phyloP scores from a whole-genome alignment of 2,329 filamentous ascomycete genomes.

The Stemphylium lycopersici region DNA sequence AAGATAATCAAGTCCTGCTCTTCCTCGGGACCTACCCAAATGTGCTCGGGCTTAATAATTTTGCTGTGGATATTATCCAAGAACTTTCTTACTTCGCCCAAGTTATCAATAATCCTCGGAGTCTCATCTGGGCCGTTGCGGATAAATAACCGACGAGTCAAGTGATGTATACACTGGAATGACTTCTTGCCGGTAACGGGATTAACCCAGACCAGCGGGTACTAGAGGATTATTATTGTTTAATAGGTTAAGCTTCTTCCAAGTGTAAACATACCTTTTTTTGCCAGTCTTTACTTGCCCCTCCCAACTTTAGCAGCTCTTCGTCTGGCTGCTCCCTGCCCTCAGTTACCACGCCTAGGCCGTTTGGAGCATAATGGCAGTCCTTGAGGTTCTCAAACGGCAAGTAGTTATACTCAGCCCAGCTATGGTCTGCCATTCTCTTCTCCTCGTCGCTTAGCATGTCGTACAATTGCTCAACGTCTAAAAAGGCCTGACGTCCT shows the following conservation, averaged over 20 bases:
- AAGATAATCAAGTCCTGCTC: conserved; percentile 4
- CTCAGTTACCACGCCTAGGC: conserved; percentile 2
- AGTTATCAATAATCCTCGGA: conserved; percentile 3
- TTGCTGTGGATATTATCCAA: conserved; percentile 5
- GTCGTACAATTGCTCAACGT: conserved; percentile 7
- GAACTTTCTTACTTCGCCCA: conserved; percentile 8
- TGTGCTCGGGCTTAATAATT: conserved; percentile 10
- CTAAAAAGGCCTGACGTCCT: conserved; percentile 4
- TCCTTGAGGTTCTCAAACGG: conserved; percentile 2
- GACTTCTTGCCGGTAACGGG: conserved; percentile 2
- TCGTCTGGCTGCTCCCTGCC: conserved; percentile 2
- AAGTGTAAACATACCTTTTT: not conserved
- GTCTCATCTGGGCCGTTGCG: not conserved
- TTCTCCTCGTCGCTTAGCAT: conserved; percentile 10
- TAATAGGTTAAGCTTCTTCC: not conserved
- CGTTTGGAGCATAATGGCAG: conserved; percentile 5
- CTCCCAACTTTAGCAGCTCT: not conserved
- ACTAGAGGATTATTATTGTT: not conserved
- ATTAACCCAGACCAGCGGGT: conserved; percentile 5
- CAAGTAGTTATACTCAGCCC: conserved; percentile 4
- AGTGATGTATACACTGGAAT: not conserved
- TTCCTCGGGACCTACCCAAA: conserved; percentile 7
- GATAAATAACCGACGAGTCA: conserved; percentile 1
- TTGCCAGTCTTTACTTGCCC: not conserved
- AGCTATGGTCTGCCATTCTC: conserved; percentile 2